Percentiles rank a stretch among this genome's conserved stretches.
phyloP scores from a whole-genome alignment of 2,329 filamentous ascomycete genomes.

The Fusarium sp. region DNA sequence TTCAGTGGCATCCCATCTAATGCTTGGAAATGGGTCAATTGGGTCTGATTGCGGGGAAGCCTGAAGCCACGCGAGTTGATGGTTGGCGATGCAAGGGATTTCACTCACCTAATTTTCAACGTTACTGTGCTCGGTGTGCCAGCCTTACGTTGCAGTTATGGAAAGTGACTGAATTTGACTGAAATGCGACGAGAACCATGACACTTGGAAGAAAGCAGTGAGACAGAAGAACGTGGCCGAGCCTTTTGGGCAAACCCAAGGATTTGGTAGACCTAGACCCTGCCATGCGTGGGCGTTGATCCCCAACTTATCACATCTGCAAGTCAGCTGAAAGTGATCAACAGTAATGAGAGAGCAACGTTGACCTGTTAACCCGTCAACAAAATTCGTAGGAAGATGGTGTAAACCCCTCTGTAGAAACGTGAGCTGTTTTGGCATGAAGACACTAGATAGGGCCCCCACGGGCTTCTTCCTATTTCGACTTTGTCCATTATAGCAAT shows the following conservation, averaged over 20 bases:
- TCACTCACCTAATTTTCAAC: neutral
- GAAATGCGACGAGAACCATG: conserved; percentile 9
- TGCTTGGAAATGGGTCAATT: neutral
- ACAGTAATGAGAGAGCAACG: neutral
- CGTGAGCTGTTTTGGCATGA: neutral
- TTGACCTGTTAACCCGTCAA: neutral
- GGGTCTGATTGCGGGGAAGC: conserved; percentile 22
- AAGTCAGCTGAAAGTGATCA: conserved; percentile 4
- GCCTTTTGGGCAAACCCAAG: neutral
- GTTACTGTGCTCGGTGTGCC: conserved; percentile 5
- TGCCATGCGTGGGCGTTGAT: neutral
- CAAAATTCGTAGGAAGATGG: neutral
- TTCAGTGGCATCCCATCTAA: neutral
- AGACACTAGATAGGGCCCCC: neutral
- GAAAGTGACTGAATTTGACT: conserved; percentile 2
- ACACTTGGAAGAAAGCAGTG: neutral
- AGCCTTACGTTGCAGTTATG: neutral
- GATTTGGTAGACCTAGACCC: neutral
- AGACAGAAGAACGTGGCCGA: neutral
- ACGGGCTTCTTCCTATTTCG: neutral
- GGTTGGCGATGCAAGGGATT: conserved; percentile 7
- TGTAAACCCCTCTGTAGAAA: neutral
- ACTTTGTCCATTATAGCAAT: neutral
- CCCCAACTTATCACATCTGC: conserved; percentile 16
- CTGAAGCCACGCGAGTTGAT: conserved; percentile 24